Percentiles rank a stretch among this genome's conserved stretches.
phyloP scores from a whole-genome alignment of 2,329 filamentous ascomycete species.

The Paecilomyces dactylethromorphus region DNA sequence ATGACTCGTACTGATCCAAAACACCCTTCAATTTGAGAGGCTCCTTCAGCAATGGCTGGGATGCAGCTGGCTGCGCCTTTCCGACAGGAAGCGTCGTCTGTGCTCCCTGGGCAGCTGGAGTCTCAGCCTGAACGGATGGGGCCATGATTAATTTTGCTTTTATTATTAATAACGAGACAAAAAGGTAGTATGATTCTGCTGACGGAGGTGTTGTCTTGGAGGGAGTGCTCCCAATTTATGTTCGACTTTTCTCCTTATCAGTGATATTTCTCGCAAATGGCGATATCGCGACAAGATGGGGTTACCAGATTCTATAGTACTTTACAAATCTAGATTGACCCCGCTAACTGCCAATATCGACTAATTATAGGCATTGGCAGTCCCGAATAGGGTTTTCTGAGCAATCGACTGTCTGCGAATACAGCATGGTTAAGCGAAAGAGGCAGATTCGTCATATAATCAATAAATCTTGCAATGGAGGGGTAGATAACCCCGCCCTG shows the following conservation, averaged over 20 bases:
- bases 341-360: not conserved
- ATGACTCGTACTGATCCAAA: constrained; percentile 39
- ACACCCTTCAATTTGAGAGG: constrained; percentile 34
- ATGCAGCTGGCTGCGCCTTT: not conserved
- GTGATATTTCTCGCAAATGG: not conserved
- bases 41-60: constrained; percentile 3
- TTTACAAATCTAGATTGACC: not conserved
- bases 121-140: not conserved
- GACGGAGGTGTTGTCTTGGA: not conserved
- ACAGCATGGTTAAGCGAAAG: not conserved
- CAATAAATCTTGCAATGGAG: not conserved
- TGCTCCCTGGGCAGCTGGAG: not conserved
- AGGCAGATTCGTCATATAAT: not conserved
- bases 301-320: not conserved
- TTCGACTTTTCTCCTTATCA: not conserved
- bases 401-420: not conserved
- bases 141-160: not conserved
- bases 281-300: not conserved
- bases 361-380: not conserved
- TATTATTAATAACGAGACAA: not conserved
- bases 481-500: not conserved
- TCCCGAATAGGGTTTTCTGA: not conserved
- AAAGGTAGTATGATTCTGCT: not conserved
- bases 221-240: not conserved
- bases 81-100: not conserved